These are phyloP conservation scores for Quercus tomentella DNA, from an alignment of 331 rosid species.

Conservation along the genomic window DNA sequence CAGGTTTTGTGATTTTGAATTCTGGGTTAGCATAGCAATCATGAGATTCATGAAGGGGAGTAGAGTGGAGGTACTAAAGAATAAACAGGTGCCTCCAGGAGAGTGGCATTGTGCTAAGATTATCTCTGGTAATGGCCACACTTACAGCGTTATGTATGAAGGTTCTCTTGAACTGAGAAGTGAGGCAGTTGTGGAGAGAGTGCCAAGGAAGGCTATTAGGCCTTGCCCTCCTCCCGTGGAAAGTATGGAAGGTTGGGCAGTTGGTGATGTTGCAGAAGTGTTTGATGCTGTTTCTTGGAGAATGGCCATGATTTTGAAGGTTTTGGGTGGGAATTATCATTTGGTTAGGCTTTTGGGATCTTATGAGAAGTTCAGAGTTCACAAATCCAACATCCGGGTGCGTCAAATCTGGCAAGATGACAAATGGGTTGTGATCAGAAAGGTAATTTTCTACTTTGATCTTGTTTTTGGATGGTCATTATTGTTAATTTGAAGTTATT, in stretches of 20 bases:
- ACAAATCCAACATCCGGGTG: slow-evolving; percentile 46
- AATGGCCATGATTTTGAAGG: slow-evolving; percentile 41
- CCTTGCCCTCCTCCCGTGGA: slow-evolving; percentile 55
- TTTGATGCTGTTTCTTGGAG: slow-evolving; percentile 67
- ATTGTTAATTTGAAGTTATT: background rate
- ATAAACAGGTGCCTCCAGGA: slow-evolving; percentile 31
- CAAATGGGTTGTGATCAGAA: slow-evolving; percentile 46
- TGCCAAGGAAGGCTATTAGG: slow-evolving; percentile 57
- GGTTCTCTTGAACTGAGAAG: slow-evolving; percentile 10
- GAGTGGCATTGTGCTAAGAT: slow-evolving; percentile 74
- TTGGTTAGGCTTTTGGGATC: slow-evolving; percentile 65
- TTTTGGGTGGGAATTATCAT: slow-evolving; percentile 33
- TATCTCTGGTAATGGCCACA: slow-evolving; percentile 59
- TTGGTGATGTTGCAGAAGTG: slow-evolving; percentile 67
- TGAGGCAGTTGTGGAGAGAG: slow-evolving; percentile 35
- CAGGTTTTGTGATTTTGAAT: slow-evolving; percentile 29
- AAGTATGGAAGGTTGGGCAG: slow-evolving; percentile 35
- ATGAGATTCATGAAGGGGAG: slow-evolving; percentile 73
- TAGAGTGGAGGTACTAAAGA: slow-evolving; percentile 69
- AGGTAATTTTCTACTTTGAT: slow-evolving; percentile 37
- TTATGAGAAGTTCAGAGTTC: slow-evolving; percentile 44
- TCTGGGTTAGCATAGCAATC: slow-evolving; percentile 5
- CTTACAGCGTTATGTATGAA: slow-evolving; percentile 47
- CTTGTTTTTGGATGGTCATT: background rate
- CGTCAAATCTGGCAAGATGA: slow-evolving; percentile 61